Base-by-base conservation (phyloP, 2,329 filamentous ascomycete species). In the Septoria linicola region DNA sequence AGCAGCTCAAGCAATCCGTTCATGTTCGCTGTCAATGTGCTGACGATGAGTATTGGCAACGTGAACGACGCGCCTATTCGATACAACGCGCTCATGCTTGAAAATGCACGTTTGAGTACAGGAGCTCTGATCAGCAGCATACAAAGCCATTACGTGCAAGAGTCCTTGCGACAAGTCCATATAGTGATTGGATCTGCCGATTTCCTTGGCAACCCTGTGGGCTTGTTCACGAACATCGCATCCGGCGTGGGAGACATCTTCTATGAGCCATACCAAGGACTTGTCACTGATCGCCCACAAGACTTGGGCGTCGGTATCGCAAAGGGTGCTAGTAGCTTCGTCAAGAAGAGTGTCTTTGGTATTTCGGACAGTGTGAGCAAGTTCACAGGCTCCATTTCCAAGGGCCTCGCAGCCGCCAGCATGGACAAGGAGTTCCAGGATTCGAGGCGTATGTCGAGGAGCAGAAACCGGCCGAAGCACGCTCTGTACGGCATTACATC, bases 341-440 rank as follows among this genome's bases (percentile, higher is more conserved):
- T 96, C 61, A 99, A 99, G 79, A 99, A 99, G 73, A 95, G 90
- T 0, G 92, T 99, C 8, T 99, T 96, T 70, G 95, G 93, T 39
- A 88, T 99, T 68, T 95, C 88, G 1, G 95, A 99, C 75, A 96
- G 89, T 65, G 91, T 99, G 74, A 93, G 91, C 62, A 99, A 99
- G 68, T 88, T 97, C 68, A 99, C 95, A 1, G 95, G 95, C 46
- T 95, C 89, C 70, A 87, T 99, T 71, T 95, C 91, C 61, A 99
- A 99, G 73, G 93, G 93, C 53, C 82, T 99, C 41, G 90, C 93
- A 2, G 93, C 91, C 27, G 93, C 93, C 14, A 96, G 92, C 4
- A 81, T 99, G 59, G 93, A 99, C 75, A 97, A 99, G 71, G 92
- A 99, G 68, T 99, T 97, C 75, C 95, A 99, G 70, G 91, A 97